Evolutionary conservation across 495 filamentous ascomycete species (phyloP).

Genomic region (Tuber borchii): DNA sequence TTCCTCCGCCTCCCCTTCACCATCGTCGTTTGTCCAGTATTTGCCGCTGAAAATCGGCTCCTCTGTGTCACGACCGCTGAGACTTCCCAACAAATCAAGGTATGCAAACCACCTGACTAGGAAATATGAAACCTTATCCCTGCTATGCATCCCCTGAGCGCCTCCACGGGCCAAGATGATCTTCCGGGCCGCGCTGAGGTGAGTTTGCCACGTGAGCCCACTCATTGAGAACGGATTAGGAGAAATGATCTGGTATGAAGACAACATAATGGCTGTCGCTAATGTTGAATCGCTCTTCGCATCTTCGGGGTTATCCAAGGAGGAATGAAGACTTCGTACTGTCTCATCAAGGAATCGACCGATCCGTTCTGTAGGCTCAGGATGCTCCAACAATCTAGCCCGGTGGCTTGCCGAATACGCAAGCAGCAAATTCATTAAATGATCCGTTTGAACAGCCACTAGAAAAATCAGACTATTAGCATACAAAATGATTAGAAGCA

Average conservation of each 20-base stretch:
- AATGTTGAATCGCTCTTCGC: conserved; percentile 66
- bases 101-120: conserved; percentile 83
- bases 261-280: conserved; percentile 78
- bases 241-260: conserved; percentile 78
- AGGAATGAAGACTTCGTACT: conserved; percentile 63
- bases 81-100: conserved; percentile 69
- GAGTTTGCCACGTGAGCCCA: conserved; percentile 64
- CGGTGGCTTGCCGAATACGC: conserved; percentile 79
- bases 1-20: conserved; percentile 53
- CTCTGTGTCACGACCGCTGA: conserved; percentile 60
- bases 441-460: conserved; percentile 63
- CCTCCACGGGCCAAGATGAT: conserved; percentile 66
- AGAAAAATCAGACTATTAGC: conserved; percentile 25
- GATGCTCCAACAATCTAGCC: conserved; percentile 65
- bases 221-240: conserved; percentile 60
- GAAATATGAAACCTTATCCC: conserved; percentile 68
- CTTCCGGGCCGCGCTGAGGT: conserved; percentile 67
- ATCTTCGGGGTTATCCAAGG: conserved; percentile 55
- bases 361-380: conserved; percentile 71
- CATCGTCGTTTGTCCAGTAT: conserved; percentile 53
- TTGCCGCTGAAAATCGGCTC: conserved; percentile 42
- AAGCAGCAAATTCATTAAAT: conserved; percentile 69
- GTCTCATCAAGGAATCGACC: conserved; percentile 72
- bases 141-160: conserved; percentile 50
- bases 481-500: conserved; percentile 12